These are phyloP conservation scores for Rhinocladiella similis DNA, from an alignment of 2,329 filamentous ascomycete species.

Conservation along the genomic window DNA sequence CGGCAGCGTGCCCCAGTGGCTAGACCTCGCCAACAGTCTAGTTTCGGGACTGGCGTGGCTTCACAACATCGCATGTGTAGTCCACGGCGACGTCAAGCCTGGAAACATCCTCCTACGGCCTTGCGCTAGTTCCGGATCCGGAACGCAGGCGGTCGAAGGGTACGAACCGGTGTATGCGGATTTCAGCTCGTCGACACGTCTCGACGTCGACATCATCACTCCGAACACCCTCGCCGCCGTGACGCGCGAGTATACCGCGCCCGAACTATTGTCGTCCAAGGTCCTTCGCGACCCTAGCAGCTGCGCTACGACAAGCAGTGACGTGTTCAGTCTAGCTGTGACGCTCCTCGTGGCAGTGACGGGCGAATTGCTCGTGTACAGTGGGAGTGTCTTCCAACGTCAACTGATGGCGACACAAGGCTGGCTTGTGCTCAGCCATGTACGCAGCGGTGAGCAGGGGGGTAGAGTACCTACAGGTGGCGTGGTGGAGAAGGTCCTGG, in stretches of 20 bases:
- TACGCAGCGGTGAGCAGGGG: constrained; percentile 39
- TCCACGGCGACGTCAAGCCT: constrained; percentile 52
- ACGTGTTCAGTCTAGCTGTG: constrained; percentile 48
- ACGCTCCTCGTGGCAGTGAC: constrained; percentile 47
- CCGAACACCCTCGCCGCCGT: constrained; percentile 39
- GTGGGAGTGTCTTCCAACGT: constrained; percentile 41
- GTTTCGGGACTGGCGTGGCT: constrained; percentile 46
- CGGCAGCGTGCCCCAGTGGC: constrained; percentile 40
- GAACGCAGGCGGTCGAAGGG: not conserved
- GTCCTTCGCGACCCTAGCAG: constrained; percentile 38
- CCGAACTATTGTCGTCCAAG: constrained; percentile 41
- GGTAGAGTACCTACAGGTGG: constrained; percentile 42
- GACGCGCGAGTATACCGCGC: constrained; percentile 47
- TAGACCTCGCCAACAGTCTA: constrained; percentile 41
- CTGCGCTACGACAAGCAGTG: constrained; percentile 40
- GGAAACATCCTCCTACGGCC: constrained; percentile 44
- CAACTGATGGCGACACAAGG: constrained; percentile 47
- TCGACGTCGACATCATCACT: constrained; percentile 20
- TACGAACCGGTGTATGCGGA: constrained; percentile 42
- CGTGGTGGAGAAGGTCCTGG: constrained; percentile 40
- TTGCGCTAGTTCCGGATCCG: constrained; percentile 10
- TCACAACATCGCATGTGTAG: constrained; percentile 40
- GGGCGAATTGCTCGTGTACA: constrained; percentile 46
- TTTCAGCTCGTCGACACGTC: constrained; percentile 40
- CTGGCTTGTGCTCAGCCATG: constrained; percentile 43